Conservation (phyloP, 2,329 filamentous ascomycete genomes). For the Colletotrichum eleusines region DNA sequence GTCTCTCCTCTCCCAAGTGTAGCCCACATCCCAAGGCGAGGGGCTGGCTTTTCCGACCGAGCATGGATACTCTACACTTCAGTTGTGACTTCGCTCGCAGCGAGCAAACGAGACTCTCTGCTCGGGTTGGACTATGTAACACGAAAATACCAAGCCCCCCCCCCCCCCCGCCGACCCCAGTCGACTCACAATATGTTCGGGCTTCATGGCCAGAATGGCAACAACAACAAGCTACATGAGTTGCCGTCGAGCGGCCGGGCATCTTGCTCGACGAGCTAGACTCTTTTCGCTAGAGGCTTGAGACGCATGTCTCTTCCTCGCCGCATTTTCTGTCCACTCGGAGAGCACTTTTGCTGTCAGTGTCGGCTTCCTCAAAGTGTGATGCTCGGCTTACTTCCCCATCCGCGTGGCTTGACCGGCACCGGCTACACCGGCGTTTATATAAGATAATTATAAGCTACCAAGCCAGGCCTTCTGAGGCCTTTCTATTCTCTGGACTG, state of each 20-base stretch:
- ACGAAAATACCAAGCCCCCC: too few relatives aligned
- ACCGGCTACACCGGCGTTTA: neutral
- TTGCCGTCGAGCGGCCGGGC: too few relatives aligned
- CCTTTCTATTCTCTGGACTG: neutral
- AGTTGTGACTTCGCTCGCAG: too few relatives aligned
- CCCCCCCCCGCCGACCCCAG: too few relatives aligned
- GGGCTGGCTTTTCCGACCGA: too few relatives aligned
- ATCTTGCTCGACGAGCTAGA: neutral
- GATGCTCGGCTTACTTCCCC: constrained; percentile 18
- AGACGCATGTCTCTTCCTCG: neutral
- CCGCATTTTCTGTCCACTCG: neutral
- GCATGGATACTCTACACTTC: too few relatives aligned
- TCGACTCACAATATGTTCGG: too few relatives aligned
- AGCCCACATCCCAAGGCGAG: too few relatives aligned
- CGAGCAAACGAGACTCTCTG: too few relatives aligned
- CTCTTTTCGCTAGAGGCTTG: neutral
- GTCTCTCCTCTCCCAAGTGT: neutral
- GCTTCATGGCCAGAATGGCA: too few relatives aligned
- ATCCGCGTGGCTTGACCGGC: neutral
- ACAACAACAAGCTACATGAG: too few relatives aligned
- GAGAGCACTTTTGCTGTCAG: constrained; percentile 1
- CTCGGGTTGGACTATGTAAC: too few relatives aligned
- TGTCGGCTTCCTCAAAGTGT: neutral
- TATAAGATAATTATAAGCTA: neutral
- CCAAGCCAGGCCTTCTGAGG: neutral